Evolutionary conservation across 345 rosid species (phyloP), one percentile per base, ranked within the genome.

Genomic region (Turnera subulata): DNA sequence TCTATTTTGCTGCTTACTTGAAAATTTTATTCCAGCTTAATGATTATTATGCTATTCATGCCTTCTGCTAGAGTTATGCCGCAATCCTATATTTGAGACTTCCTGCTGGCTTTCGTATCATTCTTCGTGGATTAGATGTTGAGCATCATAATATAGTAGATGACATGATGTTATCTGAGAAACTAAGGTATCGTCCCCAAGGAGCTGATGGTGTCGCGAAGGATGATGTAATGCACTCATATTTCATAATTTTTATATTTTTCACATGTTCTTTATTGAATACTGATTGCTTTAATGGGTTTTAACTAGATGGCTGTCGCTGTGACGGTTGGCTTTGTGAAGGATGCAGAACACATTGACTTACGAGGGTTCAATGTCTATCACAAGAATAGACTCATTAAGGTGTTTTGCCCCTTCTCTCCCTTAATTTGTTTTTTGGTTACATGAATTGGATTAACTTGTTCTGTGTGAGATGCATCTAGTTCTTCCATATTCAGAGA

Each of bases 121-220:
- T 92, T 70, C 84, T 92, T 37, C 83, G 98, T n/a, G 95, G 95
- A 50, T 79, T 67, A 67, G 98, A 92, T 72, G 80, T 92, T 26
- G 93, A 86, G 67, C 96, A 89, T 72, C 98, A 92, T 78, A 92
- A 82, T 77, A 82, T 92, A 62, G 95, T 92, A 64, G 89, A 92
- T 76, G 98, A 92, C 65, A 92, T 92, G 98, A 92, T 86, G 96
- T 58, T 81, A 65, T 80, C 91, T 10, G 79, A 82, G 77, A 80
- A 78, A 74, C 63, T 84, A 61, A 84, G 88, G 33, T 92, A 92
- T 65, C 82, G 88, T 58, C 98, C 98, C 21, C 90, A 84, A 61
- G 70, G 61, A 48, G 64, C 70, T 29, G 93, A 82, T 50, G 91
- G 89, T 62, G 52, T 58, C 8, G 56, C 44, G 2, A 92, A 74